Base-by-base conservation (phyloP, 257 asterid genomes). In the Linderniella brevidens region DNA sequence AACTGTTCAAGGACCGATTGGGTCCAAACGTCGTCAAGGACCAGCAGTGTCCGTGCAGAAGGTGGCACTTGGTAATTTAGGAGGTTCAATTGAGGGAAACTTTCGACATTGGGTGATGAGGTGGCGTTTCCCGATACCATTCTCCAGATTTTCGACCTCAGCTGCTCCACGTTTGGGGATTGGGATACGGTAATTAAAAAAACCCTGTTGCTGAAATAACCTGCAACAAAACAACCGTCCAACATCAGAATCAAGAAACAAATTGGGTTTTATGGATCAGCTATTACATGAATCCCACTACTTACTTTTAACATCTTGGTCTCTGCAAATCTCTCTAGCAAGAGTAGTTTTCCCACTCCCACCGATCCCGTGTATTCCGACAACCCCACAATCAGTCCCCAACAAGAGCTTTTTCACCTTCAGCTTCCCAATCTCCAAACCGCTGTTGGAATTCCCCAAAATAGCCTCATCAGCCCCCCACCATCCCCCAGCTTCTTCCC, bases 321-420 rank as follows among this genome's bases (percentile, higher is more conserved):
- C 97, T 54, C 62, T 69, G 66, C 68, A 79, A 54, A 87, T 70
- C 68, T 82, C 97, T 73, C 82, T 68, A 37, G 97, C 97, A 48
- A 87, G 86, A 14, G 95, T 87, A 41, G 97, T 82, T 64, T 87
- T 87, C 8, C 97, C 97, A 14, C 83, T 76, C 15, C 97, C 97
- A 0, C 95, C 92, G 13, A 87, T 82, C 15, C 97, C 97, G 49
- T 75, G 79, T 55, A 82, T 70, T 20, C 86, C 94, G 11, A 77
- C 64, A 16, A 79, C 86, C 20, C 49, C 43, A 10, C 41, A 48
- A 15, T 61, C 66, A 6, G 68, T 25, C 43, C 32, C 55, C 32
- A 25, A 25, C 32, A 25, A 25, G 11, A 35, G 32, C 59, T 41
- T 48, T 37, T 17, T 64, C 56, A 49, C 61, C 63, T 63, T 64